A percentile compares a stretch with the other conserved stretches of the same genome.
These are phyloP conservation scores for Saposhnikovia divaricata DNA, from an alignment of 129 eudicot species.

Conservation along the genomic window DNA sequence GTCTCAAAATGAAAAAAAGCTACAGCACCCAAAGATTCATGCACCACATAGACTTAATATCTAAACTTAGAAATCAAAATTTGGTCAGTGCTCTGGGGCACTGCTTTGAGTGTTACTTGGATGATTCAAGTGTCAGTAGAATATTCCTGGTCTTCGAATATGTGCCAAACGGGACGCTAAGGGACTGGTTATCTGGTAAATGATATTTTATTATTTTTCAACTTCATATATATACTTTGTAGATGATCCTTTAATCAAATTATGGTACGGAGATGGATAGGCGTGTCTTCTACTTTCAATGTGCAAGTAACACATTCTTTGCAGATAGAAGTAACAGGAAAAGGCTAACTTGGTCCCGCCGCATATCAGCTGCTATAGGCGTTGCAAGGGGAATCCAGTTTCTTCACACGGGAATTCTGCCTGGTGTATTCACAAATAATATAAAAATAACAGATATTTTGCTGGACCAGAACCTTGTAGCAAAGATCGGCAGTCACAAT, in stretches of 20 bases:
- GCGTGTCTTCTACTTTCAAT: not conserved
- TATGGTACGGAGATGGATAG: not conserved
- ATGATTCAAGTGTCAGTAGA: conserved; percentile 36
- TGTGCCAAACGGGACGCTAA: conserved; percentile 50
- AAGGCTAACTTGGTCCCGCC: conserved; percentile 44
- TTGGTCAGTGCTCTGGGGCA: conserved; percentile 66
- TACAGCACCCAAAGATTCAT: conserved; percentile 32
- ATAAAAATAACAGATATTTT: conserved; percentile 52
- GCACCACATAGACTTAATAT: conserved; percentile 42
- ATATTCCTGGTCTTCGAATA: conserved; percentile 44
- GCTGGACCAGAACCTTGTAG: conserved; percentile 48
- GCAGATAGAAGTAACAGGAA: conserved; percentile 34
- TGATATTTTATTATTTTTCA: not conserved
- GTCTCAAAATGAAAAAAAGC: conserved; percentile 44
- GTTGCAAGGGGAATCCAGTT: conserved; percentile 65
- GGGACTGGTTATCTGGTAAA: conserved; percentile 46
- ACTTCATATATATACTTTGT: not conserved
- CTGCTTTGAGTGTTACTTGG: conserved; percentile 47
- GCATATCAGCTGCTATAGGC: conserved; percentile 53
- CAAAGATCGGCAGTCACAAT: conserved; percentile 53
- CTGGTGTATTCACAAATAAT: conserved; percentile 35
- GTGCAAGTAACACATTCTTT: not conserved
- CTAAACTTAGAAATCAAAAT: conserved; percentile 54
- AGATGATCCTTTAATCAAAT: not conserved
- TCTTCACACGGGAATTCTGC: conserved; percentile 48